Conservation (phyloP, 257 asterid species). For the Scutellaria galericulata region DNA sequence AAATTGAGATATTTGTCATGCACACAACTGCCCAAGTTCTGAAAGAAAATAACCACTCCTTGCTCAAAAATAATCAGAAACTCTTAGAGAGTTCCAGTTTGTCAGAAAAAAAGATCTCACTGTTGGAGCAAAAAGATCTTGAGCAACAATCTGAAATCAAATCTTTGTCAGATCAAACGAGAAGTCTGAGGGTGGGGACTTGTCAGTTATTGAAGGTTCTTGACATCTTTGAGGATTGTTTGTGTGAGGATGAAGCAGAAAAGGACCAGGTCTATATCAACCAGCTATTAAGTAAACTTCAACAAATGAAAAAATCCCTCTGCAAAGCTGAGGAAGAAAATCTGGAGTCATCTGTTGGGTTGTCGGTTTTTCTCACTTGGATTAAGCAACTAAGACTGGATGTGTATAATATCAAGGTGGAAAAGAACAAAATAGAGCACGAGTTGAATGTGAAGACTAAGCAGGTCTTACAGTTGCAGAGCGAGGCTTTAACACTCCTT, state of each 20-base stretch:
- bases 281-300: conserved; percentile 52
- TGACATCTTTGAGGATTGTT: conserved; percentile 48
- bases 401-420: conserved; percentile 52
- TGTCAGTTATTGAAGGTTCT: conserved; percentile 58
- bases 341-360: conserved; percentile 53
- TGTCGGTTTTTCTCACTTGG: conserved; percentile 63
- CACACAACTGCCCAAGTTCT: conserved; percentile 56
- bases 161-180: conserved; percentile 60
- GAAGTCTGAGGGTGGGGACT: conserved; percentile 57
- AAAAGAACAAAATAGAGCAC: conserved; percentile 49
- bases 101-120: conserved; percentile 51
- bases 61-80: conserved; percentile 51
- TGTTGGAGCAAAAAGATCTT: conserved; percentile 54
- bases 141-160: conserved; percentile 56
- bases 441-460: conserved; percentile 49
- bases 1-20: conserved; percentile 67
- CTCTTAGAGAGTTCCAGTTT: conserved; percentile 53
- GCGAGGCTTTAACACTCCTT: conserved; percentile 49
- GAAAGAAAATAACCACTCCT: conserved; percentile 53
- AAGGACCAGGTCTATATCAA: conserved; percentile 50
- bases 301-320: conserved; percentile 49
- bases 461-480: conserved; percentile 52
- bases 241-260: conserved; percentile 41
- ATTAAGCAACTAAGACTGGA: conserved; percentile 58
- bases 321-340: conserved; percentile 63